Conservation (phyloP, 2,329 filamentous ascomycete species). For the Penicillium sp. region DNA sequence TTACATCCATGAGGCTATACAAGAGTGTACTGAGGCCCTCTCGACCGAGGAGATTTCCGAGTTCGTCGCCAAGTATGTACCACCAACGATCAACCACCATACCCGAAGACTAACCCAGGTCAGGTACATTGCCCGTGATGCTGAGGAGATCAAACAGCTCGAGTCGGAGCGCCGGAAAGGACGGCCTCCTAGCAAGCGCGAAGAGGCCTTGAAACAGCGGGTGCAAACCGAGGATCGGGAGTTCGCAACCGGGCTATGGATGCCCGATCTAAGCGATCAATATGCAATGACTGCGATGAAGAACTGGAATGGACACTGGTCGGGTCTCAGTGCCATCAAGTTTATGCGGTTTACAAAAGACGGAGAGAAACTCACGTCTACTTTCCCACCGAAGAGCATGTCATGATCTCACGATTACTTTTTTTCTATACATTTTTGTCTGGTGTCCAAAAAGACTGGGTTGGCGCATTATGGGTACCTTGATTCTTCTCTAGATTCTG, state of each 20-base stretch:
- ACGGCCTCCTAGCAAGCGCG: slow-evolving; percentile 70
- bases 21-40: slow-evolving; percentile 30
- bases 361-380: slow-evolving; percentile 65
- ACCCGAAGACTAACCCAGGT: background rate
- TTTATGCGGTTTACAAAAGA: slow-evolving; percentile 71
- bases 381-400: slow-evolving; percentile 69
- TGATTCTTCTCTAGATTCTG: slow-evolving; percentile 16
- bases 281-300: slow-evolving; percentile 64
- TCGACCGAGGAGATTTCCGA: slow-evolving; percentile 40
- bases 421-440: slow-evolving; percentile 12
- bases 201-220: slow-evolving; percentile 72
- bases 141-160: slow-evolving; percentile 36
- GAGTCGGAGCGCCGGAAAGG: slow-evolving; percentile 71
- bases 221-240: slow-evolving; percentile 72
- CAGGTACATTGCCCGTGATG: slow-evolving; percentile 38
- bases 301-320: slow-evolving; percentile 81
- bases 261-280: slow-evolving; percentile 71
- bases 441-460: slow-evolving; percentile 14
- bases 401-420: slow-evolving; percentile 35
- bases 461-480: slow-evolving; percentile 24
- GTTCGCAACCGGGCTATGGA: slow-evolving; percentile 73
- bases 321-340: slow-evolving; percentile 69
- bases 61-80: slow-evolving; percentile 58
- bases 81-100: background rate
- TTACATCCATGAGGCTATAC: slow-evolving; percentile 68